Evolutionary conservation across 176 grass and related monocot genomes (phyloP), one percentile per base, ranked within the genome.

Genomic region (Neostapfia colusana): DNA sequence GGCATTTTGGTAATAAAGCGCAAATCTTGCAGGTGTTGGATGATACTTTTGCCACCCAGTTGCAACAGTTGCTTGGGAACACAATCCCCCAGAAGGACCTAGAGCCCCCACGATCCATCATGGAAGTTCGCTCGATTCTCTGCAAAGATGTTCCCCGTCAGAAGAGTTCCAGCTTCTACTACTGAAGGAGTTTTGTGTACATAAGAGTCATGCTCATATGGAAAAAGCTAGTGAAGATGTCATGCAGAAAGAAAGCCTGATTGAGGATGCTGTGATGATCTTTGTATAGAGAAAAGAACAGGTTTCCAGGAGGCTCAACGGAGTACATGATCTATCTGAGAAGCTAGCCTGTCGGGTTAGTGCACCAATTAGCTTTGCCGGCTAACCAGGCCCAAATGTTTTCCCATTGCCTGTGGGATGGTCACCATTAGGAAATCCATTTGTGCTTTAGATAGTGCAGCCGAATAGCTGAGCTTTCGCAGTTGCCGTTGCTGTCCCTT

Each of bases 101-200:
- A 63, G 89, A 99, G 54, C 87, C 89, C 59, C 95, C 95, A 4
- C 87, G 95, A 51, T 94, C 89, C 11, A 99, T 92, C 61, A 87
- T 95, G 95, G 95, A 99, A 87, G 95, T 99, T 51, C 92, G 95
- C 28, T 99, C 95, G 0, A 91, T 99, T 60, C 89, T 99, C 26
- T 99, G 95, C 83, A 93, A 99, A 67, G 95, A 99, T 66, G 87
- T 87, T n/a, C 83, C 90, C 10, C 73, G 82, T 10, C 79, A 90
- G 59, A 99, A 99, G 76, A 88, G 83, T 55, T 88, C 87, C 2
- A 84, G 63, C 48, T 92, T 89, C 78, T 99, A 95, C 42, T 99
- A 92, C 54, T 99, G 87, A 78, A 24, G 21, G 67, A 27, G 55
- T 74, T 64, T 18, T 14, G 17, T 91, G 83, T 85, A 81, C 39